phyloP scores from a whole-genome alignment of 106 monocot genomes.

The Dactylorhiza incarnata region DNA sequence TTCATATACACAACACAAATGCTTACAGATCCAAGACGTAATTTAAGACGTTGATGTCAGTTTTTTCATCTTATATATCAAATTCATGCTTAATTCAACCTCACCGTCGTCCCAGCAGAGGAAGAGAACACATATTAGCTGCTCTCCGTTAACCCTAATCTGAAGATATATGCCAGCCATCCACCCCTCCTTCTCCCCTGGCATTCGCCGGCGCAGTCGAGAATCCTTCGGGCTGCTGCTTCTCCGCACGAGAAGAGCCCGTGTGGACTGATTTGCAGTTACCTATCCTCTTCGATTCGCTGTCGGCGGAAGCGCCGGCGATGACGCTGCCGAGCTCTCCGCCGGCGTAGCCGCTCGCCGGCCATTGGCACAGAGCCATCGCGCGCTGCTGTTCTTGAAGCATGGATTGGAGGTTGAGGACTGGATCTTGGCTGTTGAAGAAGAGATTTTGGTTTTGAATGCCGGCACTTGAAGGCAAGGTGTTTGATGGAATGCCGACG shows the following conservation, averaged over 20 bases:
- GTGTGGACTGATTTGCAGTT: background rate
- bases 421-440: background rate
- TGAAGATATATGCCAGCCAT: constrained; percentile 2
- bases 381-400: background rate
- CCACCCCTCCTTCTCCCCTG: background rate
- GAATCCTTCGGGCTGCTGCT: background rate
- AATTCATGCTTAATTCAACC: no score
- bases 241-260: background rate
- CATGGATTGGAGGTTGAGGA: background rate
- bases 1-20: no score
- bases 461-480: background rate
- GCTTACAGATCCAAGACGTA: no score
- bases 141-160: constrained; percentile 2
- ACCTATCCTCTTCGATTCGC: background rate
- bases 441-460: background rate
- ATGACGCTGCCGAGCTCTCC: constrained; percentile 2
- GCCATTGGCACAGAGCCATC: background rate
- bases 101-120: no score
- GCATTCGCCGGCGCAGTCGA: background rate
- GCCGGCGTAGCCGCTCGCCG: background rate
- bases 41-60: no score
- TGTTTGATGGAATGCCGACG: constrained; percentile 1
- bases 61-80: no score
- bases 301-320: background rate
- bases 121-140: no score